Evolutionary conservation across 2,329 filamentous ascomycete species (phyloP), one percentile per base, ranked within the genome.

Genomic region (Hymenoscyphus repandus): DNA sequence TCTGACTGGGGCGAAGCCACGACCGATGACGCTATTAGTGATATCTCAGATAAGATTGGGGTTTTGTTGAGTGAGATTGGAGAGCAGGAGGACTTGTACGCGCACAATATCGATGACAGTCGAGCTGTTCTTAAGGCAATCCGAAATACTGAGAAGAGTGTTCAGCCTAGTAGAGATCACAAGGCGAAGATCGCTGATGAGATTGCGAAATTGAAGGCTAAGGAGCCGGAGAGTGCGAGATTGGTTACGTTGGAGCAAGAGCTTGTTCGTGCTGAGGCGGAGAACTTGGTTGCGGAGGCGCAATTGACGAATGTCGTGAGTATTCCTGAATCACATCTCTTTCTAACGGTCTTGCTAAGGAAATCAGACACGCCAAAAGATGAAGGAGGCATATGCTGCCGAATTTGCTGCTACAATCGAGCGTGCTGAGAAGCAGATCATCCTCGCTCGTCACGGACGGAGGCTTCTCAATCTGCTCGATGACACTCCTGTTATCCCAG

Each of bases 1-100:
- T 95, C 90, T 6, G 91, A 97, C 61, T 99, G 93, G 93, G 93
- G 93, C 51, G 91, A 97, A 72, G 81, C 88, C 53, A 96, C 91
- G 1, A 80, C 82, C 47, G 93, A 99, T 64, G 90, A 95, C 55
- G 82, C 84, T 46, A 77, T 97, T 63, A 90, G 83, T 47, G 93
- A 97, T 66, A 80, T 99, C 60, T 90, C 88, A 52, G 93, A 97
- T 77, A 99, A 99, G 77, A 78, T 99, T 47, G 93, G 90, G 46
- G 92, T 97, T 36, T 75, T 99, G 62, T 75, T 99, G 53, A 86
- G 88, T 18, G 93, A 97, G 74, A 82, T 99, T 54, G 93, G 90
- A 47, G 90, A 96, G 71, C 90, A 95, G 70, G 93, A 99, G 69
- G 91, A 96, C 60, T 66, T 77, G 41, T 97, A 91, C 69, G 89